Percentiles rank a stretch among this genome's conserved stretches.
These are phyloP conservation scores for Canavalia gladiata DNA, from an alignment of 306 rosid genomes.

Conservation along the genomic window DNA sequence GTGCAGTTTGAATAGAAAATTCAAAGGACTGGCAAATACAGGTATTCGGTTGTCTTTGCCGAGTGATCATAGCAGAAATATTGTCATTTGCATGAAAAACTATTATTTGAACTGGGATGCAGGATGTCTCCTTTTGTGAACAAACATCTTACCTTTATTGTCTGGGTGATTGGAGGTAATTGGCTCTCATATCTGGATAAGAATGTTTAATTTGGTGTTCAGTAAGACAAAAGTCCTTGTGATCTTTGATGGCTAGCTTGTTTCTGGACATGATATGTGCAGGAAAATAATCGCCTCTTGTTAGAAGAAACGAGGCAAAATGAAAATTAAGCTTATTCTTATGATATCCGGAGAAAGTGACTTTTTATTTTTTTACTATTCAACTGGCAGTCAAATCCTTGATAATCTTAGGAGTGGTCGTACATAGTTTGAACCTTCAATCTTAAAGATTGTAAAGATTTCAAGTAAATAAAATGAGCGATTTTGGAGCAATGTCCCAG, in stretches of 20 bases:
- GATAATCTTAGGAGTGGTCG: background rate
- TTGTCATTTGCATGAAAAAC: constrained; percentile 47
- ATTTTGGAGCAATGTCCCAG: constrained; percentile 9
- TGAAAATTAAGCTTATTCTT: constrained; percentile 40
- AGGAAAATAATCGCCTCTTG: constrained; percentile 50
- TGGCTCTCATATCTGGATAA: constrained; percentile 49
- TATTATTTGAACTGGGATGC: constrained; percentile 45
- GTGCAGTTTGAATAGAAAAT: constrained; percentile 48
- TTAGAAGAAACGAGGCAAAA: constrained; percentile 39
- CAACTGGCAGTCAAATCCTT: constrained; percentile 29
- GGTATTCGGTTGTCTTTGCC: constrained; percentile 46
- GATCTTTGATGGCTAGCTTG: constrained; percentile 45
- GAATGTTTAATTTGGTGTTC: constrained; percentile 56
- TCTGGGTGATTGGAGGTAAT: constrained; percentile 56
- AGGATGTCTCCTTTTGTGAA: constrained; percentile 38
- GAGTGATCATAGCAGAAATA: constrained; percentile 40
- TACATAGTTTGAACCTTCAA: constrained; percentile 2
- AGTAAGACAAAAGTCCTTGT: constrained; percentile 45
- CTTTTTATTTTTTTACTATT: background rate
- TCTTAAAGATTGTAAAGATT: constrained; percentile 25
- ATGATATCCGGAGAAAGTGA: background rate
- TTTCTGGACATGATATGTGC: constrained; percentile 52
- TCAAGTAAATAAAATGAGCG: constrained; percentile 31
- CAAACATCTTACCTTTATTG: constrained; percentile 44
- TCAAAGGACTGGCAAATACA: constrained; percentile 38